Conservation (phyloP, 495 filamentous ascomycete genomes). For the Talaromyces ruber region DNA sequence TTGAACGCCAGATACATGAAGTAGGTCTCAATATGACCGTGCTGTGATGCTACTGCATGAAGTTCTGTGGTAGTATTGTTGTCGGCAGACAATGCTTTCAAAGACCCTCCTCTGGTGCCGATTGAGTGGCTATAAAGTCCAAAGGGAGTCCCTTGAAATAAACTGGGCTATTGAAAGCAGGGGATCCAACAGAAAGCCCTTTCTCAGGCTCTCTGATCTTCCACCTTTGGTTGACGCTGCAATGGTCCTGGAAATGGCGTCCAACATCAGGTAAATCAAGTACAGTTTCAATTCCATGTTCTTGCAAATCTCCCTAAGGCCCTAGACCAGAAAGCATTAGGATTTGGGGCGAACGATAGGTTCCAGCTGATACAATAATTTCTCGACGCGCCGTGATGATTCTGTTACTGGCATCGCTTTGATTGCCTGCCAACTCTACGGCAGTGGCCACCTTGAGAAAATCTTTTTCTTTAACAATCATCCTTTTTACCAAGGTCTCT, state of each 20-base stretch:
- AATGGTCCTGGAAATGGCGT: constrained; percentile 51
- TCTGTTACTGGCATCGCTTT: constrained; percentile 7
- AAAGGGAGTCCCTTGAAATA: constrained; percentile 16
- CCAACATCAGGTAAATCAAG: constrained; percentile 42
- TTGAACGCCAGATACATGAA: background rate
- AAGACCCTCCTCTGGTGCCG: background rate
- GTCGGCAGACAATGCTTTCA: constrained; percentile 1
- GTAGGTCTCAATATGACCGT: constrained; percentile 1
- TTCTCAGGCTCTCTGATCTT: constrained; percentile 25
- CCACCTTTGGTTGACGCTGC: constrained; percentile 36
- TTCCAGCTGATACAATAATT: constrained; percentile 36
- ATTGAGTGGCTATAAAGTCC: constrained; percentile 11
- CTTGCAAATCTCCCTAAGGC: constrained; percentile 31
- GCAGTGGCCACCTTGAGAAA: constrained; percentile 14
- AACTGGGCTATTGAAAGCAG: constrained; percentile 13
- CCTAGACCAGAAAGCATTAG: constrained; percentile 42
- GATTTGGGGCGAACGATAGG: constrained; percentile 38
- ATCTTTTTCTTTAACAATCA: constrained; percentile 14
- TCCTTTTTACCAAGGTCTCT: constrained; percentile 15
- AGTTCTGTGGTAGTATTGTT: background rate
- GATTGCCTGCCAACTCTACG: constrained; percentile 18
- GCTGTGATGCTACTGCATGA: background rate
- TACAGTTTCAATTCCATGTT: constrained; percentile 39
- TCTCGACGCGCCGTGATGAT: constrained; percentile 29
- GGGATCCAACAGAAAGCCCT: constrained; percentile 22